These are phyloP conservation scores for Ogataea naganishii DNA, from an alignment of 805 yeast species.

Conservation along the genomic window DNA sequence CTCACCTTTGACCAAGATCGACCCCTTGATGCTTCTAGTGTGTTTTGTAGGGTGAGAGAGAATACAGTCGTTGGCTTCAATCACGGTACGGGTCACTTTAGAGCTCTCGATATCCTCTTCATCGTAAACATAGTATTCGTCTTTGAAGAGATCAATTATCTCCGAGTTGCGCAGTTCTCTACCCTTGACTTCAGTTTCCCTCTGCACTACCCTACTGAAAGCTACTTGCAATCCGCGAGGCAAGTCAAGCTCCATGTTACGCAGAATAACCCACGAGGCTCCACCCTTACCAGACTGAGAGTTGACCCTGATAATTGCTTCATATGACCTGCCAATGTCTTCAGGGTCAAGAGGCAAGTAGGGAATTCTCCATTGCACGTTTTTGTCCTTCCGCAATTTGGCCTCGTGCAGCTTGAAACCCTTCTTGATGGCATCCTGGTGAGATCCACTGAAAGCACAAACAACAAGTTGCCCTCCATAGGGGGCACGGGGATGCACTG, in stretches of 20 bases:
- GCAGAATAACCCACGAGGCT: conserved; percentile 78
- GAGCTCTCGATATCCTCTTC: conserved; percentile 14
- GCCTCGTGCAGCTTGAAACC: conserved; percentile 51
- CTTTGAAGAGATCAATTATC: conserved; percentile 55
- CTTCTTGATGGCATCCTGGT: conserved; percentile 82
- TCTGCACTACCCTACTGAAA: conserved; percentile 64
- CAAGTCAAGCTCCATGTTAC: conserved; percentile 67
- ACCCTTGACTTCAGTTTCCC: conserved; percentile 59
- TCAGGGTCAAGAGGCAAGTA: conserved; percentile 79
- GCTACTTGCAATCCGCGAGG: conserved; percentile 77
- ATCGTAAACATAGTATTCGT: conserved; percentile 39
- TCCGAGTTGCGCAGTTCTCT: conserved; percentile 62
- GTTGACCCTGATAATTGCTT: conserved; percentile 84
- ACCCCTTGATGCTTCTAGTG: conserved; percentile 36
- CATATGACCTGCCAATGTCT: conserved; percentile 84
- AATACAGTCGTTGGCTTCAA: conserved; percentile 17
- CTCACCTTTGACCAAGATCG: conserved; percentile 37
- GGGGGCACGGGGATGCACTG: conserved; percentile 72
- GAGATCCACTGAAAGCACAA: conserved; percentile 80
- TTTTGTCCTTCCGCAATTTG: conserved; percentile 26
- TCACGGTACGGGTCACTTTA: conserved; percentile 11
- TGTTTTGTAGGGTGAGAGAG: conserved; percentile 27
- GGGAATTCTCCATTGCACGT: conserved; percentile 60
- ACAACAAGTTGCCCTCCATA: conserved; percentile 79
- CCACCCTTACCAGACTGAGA: conserved; percentile 89